Evolutionary conservation across 768 basidiomycete species (phyloP).

Genomic region (Plicaturopsis crispa): DNA sequence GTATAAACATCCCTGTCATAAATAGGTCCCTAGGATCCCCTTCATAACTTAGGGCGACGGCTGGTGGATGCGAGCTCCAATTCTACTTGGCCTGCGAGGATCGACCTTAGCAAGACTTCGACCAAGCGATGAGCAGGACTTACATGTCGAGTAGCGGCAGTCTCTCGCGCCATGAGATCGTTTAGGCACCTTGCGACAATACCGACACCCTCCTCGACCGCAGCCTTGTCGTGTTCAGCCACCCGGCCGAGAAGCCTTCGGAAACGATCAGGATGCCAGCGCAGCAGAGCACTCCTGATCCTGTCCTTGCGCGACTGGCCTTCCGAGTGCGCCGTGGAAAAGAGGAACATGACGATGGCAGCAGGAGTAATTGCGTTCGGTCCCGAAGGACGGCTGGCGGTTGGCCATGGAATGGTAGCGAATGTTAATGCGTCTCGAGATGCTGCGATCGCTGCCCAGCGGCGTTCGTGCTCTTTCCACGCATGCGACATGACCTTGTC

Average conservation of each 20-base stretch:
- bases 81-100: too few species aligned
- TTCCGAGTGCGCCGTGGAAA: constrained; percentile 58
- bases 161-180: constrained; percentile 44
- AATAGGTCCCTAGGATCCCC: too few species aligned
- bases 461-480: constrained; percentile 58
- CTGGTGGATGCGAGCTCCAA: too few species aligned
- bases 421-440: constrained; percentile 48
- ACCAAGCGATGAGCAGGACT: background rate
- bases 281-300: constrained; percentile 55
- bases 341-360: constrained; percentile 52
- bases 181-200: constrained; percentile 62
- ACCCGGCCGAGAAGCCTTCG: constrained; percentile 47
- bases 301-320: constrained; percentile 55
- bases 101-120: background rate
- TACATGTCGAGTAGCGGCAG: constrained; percentile 6
- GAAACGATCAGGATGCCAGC: constrained; percentile 83
- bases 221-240: constrained; percentile 37
- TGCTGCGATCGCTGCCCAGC: constrained; percentile 47
- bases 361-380: constrained; percentile 44
- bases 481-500: constrained; percentile 43
- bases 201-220: constrained; percentile 58
- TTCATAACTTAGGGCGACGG: too few species aligned
- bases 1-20: too few species aligned
- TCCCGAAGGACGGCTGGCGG: constrained; percentile 31
- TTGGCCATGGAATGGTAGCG: constrained; percentile 67